Evolutionary conservation across 768 basidiomycete species (phyloP).

Genomic region (Suillus luteus): DNA sequence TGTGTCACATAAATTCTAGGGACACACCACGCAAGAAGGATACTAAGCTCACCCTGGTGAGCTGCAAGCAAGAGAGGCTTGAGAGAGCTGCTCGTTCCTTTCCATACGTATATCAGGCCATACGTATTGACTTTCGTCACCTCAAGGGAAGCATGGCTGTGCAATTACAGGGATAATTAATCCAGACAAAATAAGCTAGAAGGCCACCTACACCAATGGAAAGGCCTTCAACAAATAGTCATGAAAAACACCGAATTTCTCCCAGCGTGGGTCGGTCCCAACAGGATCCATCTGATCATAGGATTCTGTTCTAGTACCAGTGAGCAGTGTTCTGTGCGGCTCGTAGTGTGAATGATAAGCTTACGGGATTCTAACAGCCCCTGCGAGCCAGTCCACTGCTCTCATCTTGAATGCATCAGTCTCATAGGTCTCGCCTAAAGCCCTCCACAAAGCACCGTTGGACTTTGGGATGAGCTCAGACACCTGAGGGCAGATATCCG

Average conservation of each 20-base stretch:
- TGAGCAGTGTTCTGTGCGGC: slow-evolving; percentile 10
- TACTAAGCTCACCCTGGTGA: slow-evolving; percentile 48
- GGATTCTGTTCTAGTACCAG: slow-evolving; percentile 46
- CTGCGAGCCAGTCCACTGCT: slow-evolving; percentile 40
- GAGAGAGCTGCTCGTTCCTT: slow-evolving; percentile 46
- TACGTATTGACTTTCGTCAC: slow-evolving; percentile 64
- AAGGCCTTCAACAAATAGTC: slow-evolving; percentile 58
- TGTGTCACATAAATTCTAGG: slow-evolving; percentile 22
- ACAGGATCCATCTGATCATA: slow-evolving; percentile 51
- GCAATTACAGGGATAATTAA: not conserved
- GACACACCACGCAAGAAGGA: not conserved
- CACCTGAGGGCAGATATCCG: slow-evolving; percentile 38
- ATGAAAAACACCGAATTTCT: slow-evolving; percentile 54
- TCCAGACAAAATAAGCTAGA: not conserved
- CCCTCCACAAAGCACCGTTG: slow-evolving; percentile 36
- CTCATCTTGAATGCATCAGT: slow-evolving; percentile 38
- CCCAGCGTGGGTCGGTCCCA: slow-evolving; percentile 55
- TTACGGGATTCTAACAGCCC: slow-evolving; percentile 44
- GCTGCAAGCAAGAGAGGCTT: slow-evolving; percentile 59
- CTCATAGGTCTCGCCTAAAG: slow-evolving; percentile 32
- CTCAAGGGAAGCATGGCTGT: slow-evolving; percentile 49
- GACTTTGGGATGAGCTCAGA: slow-evolving; percentile 35
- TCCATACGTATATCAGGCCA: slow-evolving; percentile 61
- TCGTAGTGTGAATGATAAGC: slow-evolving; percentile 16
- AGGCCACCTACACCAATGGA: slow-evolving; percentile 52